Evolutionary conservation across 441 rosid species (phyloP), one percentile per base, ranked within the genome.

Genomic region (Croton setiger): DNA sequence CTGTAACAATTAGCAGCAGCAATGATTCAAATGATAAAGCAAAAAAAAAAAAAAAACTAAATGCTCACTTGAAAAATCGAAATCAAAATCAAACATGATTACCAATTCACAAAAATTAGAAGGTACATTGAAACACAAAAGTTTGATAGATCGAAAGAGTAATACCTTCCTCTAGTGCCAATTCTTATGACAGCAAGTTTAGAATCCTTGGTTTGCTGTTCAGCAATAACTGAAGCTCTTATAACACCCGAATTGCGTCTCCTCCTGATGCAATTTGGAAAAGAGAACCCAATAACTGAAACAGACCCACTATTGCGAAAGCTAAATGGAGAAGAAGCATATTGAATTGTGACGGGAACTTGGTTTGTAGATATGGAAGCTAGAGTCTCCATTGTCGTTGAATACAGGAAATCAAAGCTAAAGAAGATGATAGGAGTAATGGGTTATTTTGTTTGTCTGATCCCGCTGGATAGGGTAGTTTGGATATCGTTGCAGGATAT

Each of bases 81-180:
- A n/a, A n/a, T n/a, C n/a, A n/a, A n/a, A n/a, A n/a, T n/a, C n/a
- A n/a, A n/a, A n/a, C n/a, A n/a, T n/a, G n/a, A n/a, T n/a, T n/a
- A n/a, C n/a, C n/a, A n/a, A n/a, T n/a, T n/a, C n/a, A n/a, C n/a
- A n/a, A n/a, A n/a, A n/a, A n/a, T n/a, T n/a, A n/a, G n/a, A n/a
- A n/a, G n/a, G n/a, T n/a, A n/a, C n/a, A n/a, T n/a, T n/a, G n/a
- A n/a, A n/a, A n/a, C n/a, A n/a, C n/a, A n/a, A n/a, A n/a, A n/a
- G n/a, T n/a, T n/a, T n/a, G n/a, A n/a, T n/a, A n/a, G n/a, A n/a
- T n/a, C n/a, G n/a, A 48, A 12, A 48, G 3, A 13, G 2, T 48
- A 18, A 37, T 64, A 91, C 98, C 98, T 94, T 83, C 98, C 98
- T 60, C 97, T 74, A 11, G 97, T 94, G 54, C 98, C 98, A 68